Evolutionary conservation across 306 rosid genomes (phyloP).

Genomic region (Vachellia pachyceras): DNA sequence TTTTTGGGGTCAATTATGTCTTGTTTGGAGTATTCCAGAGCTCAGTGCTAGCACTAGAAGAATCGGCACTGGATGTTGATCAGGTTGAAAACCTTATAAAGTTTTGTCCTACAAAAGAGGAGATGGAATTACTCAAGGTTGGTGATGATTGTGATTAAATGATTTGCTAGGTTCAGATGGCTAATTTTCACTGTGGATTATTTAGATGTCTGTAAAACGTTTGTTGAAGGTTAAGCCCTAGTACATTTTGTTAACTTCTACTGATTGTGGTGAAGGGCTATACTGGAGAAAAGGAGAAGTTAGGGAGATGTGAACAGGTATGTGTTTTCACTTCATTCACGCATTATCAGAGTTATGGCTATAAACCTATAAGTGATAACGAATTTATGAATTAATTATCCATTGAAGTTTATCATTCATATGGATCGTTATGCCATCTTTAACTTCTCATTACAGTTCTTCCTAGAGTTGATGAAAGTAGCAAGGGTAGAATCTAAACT

Average conservation of each 20-base stretch:
- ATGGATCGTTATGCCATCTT: slow-evolving; percentile 24
- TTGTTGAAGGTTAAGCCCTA: background rate
- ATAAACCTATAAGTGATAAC: background rate
- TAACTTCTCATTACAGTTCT: slow-evolving; percentile 64
- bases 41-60: slow-evolving; percentile 84
- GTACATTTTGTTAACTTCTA: slow-evolving; percentile 37
- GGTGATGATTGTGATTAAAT: slow-evolving; percentile 7
- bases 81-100: slow-evolving; percentile 92
- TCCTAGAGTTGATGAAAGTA: slow-evolving; percentile 77
- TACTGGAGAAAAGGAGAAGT: slow-evolving; percentile 81
- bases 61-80: slow-evolving; percentile 73
- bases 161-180: slow-evolving; percentile 33
- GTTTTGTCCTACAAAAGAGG: slow-evolving; percentile 94
- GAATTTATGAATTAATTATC: background rate
- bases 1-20: slow-evolving; percentile 25
- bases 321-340: slow-evolving; percentile 21
- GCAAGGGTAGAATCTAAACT: slow-evolving; percentile 93
- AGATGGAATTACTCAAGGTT: slow-evolving; percentile 91
- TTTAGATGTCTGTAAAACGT: background rate
- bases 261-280: slow-evolving; percentile 63
- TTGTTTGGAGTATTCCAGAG: slow-evolving; percentile 53
- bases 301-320: slow-evolving; percentile 98
- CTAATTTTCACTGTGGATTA: background rate
- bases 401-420: background rate
- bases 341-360: slow-evolving; percentile 11